These are phyloP conservation scores for Botryosphaeria agaves DNA, from an alignment of 2,329 filamentous ascomycete genomes.

Conservation along the genomic window DNA sequence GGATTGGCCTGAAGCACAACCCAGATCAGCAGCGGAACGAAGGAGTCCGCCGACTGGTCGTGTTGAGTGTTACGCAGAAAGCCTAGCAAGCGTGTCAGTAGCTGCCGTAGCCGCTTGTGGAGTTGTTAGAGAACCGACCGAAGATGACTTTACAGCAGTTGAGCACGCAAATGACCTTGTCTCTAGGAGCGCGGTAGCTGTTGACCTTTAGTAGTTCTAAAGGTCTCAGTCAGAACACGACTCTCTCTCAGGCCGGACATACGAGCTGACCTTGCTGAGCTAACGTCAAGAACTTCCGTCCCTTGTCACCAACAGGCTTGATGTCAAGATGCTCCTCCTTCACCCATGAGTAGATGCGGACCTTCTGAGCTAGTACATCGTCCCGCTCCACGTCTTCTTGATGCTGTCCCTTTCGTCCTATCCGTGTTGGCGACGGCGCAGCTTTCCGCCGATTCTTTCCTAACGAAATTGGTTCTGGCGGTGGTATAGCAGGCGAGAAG, in stretches of 20 bases:
- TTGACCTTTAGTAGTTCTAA: conserved; percentile 88
- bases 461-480: conserved; percentile 55
- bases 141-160: conserved; percentile 99
- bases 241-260: too few relatives aligned
- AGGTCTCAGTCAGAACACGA: too few relatives aligned
- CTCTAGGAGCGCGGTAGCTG: conserved; percentile 86
- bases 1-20: conserved; percentile 90
- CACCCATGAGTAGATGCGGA: conserved; percentile 93
- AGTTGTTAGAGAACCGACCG: conserved; percentile 34
- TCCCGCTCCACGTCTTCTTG: conserved; percentile 96
- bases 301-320: conserved; percentile 64
- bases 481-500: conserved; percentile 82
- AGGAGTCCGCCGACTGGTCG: conserved; percentile 90
- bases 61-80: conserved; percentile 81
- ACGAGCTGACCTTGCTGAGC: conserved; percentile 71
- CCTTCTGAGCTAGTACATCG: conserved; percentile 89
- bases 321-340: conserved; percentile 89
- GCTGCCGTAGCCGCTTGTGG: conserved; percentile 1
- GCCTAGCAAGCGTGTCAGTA: conserved; percentile 27
- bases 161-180: conserved; percentile 95
- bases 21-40: conserved; percentile 88
- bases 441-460: conserved; percentile 48
- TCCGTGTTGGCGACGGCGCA: conserved; percentile 35
- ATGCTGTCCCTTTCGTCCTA: conserved; percentile 83
- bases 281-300: conserved; percentile 70